Evolutionary conservation across 2,329 filamentous ascomycete species (phyloP).

Genomic region (Penicillium sp.): DNA sequence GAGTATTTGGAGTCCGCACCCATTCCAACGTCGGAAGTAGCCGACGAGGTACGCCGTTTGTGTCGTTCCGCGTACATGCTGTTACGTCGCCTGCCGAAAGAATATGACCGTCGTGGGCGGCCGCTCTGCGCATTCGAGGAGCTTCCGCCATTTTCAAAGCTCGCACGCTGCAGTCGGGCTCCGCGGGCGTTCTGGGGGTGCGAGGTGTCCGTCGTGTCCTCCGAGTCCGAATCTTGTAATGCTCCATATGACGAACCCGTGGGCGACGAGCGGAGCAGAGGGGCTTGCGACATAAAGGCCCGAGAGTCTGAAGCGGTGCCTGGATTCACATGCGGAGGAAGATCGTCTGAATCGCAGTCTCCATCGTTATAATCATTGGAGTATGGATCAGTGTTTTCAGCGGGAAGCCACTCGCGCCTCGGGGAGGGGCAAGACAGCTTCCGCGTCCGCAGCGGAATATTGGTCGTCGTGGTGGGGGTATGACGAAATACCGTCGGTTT

Average conservation of each 20-base stretch:
- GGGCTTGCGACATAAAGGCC: constrained; percentile 52
- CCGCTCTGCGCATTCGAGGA: constrained; percentile 14
- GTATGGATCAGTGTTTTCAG: constrained; percentile 15
- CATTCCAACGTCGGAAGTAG: constrained; percentile 34
- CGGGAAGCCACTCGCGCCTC: constrained; percentile 27
- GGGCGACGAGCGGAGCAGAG: constrained; percentile 62
- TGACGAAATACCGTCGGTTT: constrained; percentile 13
- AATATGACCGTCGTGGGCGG: constrained; percentile 16
- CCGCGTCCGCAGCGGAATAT: constrained; percentile 26
- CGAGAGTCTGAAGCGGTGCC: constrained; percentile 15
- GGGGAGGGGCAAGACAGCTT: constrained; percentile 24
- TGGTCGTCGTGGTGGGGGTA: constrained; percentile 14
- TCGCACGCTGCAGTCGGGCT: constrained; percentile 3
- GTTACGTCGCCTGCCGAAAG: constrained; percentile 17
- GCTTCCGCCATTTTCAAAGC: constrained; percentile 17
- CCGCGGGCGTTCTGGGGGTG: not conserved
- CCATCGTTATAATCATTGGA: constrained; percentile 15
- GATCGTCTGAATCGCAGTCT: constrained; percentile 3
- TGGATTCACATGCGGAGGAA: constrained; percentile 2
- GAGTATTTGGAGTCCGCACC: constrained; percentile 35
- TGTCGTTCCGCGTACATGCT: constrained; percentile 14
- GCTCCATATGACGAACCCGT: constrained; percentile 65
- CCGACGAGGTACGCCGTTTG: constrained; percentile 29
- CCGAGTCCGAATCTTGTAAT: constrained; percentile 43
- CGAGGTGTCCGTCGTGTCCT: constrained; percentile 27